These are phyloP conservation scores for Elaeis oleifera DNA, from an alignment of 202 grass and related monocot genomes.

Conservation along the genomic window DNA sequence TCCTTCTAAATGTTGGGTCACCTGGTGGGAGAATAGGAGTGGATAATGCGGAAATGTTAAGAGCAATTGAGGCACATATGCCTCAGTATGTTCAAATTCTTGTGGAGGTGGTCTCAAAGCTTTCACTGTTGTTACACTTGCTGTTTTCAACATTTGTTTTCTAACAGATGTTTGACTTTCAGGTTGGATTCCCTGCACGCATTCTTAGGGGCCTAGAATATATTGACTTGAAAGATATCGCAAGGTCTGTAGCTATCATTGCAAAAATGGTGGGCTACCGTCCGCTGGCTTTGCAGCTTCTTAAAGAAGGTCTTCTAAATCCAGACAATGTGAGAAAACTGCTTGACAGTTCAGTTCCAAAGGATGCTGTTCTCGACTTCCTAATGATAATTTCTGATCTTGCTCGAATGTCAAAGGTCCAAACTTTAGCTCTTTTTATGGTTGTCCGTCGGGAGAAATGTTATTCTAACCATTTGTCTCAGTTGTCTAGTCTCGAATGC, in stretches of 20 bases:
- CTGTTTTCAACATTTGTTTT: neutral
- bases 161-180: slow-evolving; percentile 6
- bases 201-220: slow-evolving; percentile 65
- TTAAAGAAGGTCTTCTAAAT: slow-evolving; percentile 78
- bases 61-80: slow-evolving; percentile 60
- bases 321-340: slow-evolving; percentile 53
- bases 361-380: slow-evolving; percentile 76
- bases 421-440: slow-evolving; percentile 1
- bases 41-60: slow-evolving; percentile 81
- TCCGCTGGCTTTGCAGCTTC: slow-evolving; percentile 57
- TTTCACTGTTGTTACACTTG: neutral
- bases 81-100: slow-evolving; percentile 71
- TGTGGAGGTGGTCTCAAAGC: slow-evolving; percentile 41
- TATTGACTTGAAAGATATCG: slow-evolving; percentile 55
- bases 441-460: too few species aligned
- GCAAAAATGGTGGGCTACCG: slow-evolving; percentile 95
- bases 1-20: slow-evolving; percentile 68
- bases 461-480: too few species aligned
- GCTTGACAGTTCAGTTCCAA: slow-evolving; percentile 41
- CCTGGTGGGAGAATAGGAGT: slow-evolving; percentile 61
- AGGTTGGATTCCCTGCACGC: slow-evolving; percentile 66
- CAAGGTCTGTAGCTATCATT: slow-evolving; percentile 71
- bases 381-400: slow-evolving; percentile 99
- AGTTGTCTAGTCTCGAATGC: too few species aligned
- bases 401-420: slow-evolving; percentile 95